These are phyloP conservation scores for Turritis glabra DNA, from an alignment of 345 rosid genomes.

Conservation along the genomic window DNA sequence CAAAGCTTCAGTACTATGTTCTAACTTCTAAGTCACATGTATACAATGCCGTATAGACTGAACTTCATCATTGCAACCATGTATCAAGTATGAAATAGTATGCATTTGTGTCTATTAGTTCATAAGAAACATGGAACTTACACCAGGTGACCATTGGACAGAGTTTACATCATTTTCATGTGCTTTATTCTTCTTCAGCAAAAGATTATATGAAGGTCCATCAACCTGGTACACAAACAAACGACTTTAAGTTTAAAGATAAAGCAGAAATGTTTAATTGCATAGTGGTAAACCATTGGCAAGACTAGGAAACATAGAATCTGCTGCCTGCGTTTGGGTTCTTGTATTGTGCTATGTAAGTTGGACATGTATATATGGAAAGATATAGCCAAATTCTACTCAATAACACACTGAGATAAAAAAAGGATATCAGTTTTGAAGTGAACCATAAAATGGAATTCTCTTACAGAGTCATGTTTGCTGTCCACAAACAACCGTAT, in stretches of 20 bases:
- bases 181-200: constrained; percentile 81
- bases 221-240: constrained; percentile 51
- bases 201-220: constrained; percentile 62
- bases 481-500: constrained; percentile 67
- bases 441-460: not conserved
- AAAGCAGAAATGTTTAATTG: not conserved
- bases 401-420: not conserved
- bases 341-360: not conserved
- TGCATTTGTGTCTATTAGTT: constrained; percentile 13
- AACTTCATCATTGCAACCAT: not conserved
- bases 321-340: not conserved
- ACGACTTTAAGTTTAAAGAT: not conserved
- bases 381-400: constrained; percentile 8
- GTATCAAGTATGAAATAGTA: not conserved
- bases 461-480: constrained; percentile 62
- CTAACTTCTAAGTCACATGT: not conserved
- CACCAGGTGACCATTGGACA: constrained; percentile 79
- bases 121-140: constrained; percentile 46
- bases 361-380: not conserved
- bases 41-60: not conserved
- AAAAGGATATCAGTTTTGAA: not conserved
- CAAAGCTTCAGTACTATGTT: constrained; percentile 1
- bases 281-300: constrained; percentile 3
- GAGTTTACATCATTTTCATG: constrained; percentile 88
- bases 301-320: not conserved